phyloP scores from a whole-genome alignment of 2,329 filamentous ascomycete species.

The Diatrype stigma region DNA sequence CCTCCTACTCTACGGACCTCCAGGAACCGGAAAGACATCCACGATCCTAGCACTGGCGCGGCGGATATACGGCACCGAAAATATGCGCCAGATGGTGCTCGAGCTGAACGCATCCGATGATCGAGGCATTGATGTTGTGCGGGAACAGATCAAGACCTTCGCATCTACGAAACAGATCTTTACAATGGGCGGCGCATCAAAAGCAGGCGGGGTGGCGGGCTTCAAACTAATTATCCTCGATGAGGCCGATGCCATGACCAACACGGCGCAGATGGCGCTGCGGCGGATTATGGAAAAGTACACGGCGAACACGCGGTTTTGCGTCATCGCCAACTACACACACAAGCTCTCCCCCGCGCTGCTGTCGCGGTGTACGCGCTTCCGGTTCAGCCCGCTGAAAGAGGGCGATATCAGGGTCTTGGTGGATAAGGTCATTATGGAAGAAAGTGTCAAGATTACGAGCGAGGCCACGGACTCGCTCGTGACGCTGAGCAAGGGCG shows the following conservation, averaged over 20 bases:
- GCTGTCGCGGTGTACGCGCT: conserved; percentile 88
- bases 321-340: conserved; percentile 97
- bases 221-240: conserved; percentile 98
- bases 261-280: conserved; percentile 94
- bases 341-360: conserved; percentile 94
- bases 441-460: conserved; percentile 81
- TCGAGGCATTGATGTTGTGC: conserved; percentile 93
- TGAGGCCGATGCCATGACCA: conserved; percentile 99
- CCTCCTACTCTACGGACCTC: conserved; percentile 92
- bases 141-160: conserved; percentile 99
- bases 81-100: conserved; percentile 97
- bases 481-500: conserved; percentile 84
- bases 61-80: conserved; percentile 84
- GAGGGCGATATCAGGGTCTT: conserved; percentile 78
- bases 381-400: conserved; percentile 91
- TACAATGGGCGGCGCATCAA: conserved; percentile 51
- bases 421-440: conserved; percentile 84
- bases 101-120: conserved; percentile 98
- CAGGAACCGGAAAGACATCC: conserved; percentile 95
- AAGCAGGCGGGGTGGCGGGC: conserved; percentile 53
- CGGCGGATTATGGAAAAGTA: conserved; percentile 99
- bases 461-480: conserved; percentile 77
- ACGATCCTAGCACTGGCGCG: conserved; percentile 91
- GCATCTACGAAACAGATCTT: conserved; percentile 98
- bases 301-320: conserved; percentile 95